A percentile compares a stretch with the other conserved stretches of the same genome.
phyloP scores from a whole-genome alignment of 257 asterid genomes.

The Petunia axillaris region DNA sequence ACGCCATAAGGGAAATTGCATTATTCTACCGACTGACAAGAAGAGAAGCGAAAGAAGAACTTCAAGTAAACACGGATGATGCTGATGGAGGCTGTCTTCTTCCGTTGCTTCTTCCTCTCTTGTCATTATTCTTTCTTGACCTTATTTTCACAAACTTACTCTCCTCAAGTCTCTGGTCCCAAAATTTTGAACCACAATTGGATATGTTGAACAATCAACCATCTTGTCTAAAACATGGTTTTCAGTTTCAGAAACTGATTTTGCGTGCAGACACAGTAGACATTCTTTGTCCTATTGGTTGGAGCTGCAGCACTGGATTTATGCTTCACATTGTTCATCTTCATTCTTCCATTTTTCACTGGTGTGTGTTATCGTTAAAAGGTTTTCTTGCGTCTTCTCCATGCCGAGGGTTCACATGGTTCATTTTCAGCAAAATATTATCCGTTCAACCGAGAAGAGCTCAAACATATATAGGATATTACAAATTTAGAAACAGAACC shows the following conservation, averaged over 20 bases:
- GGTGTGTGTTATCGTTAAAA: background rate
- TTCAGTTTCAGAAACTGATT: background rate
- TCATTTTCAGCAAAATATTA: background rate
- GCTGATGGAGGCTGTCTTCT: slow-evolving; percentile 8
- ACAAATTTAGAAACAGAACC: background rate
- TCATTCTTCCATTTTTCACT: background rate
- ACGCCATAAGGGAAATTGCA: background rate
- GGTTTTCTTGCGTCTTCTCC: background rate
- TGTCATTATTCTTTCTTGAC: background rate
- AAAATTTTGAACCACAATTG: background rate
- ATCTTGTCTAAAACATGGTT: background rate
- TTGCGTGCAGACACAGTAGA: background rate
- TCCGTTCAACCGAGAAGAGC: slow-evolving; percentile 1
- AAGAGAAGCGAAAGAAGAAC: slow-evolving; percentile 11
- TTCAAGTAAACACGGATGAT: background rate
- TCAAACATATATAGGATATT: background rate
- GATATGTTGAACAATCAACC: background rate
- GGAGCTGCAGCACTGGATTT: background rate
- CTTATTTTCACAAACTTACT: slow-evolving; percentile 2
- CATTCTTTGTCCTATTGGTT: background rate
- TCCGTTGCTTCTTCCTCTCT: background rate
- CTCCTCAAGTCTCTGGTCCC: background rate
- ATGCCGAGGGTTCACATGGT: background rate
- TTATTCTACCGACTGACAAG: background rate
- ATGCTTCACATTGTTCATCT: background rate